Percentiles rank a stretch among this genome's conserved stretches.
These are phyloP conservation scores for Albifimbria verrucaria DNA, from an alignment of 2,329 filamentous ascomycete species.

Conservation along the genomic window DNA sequence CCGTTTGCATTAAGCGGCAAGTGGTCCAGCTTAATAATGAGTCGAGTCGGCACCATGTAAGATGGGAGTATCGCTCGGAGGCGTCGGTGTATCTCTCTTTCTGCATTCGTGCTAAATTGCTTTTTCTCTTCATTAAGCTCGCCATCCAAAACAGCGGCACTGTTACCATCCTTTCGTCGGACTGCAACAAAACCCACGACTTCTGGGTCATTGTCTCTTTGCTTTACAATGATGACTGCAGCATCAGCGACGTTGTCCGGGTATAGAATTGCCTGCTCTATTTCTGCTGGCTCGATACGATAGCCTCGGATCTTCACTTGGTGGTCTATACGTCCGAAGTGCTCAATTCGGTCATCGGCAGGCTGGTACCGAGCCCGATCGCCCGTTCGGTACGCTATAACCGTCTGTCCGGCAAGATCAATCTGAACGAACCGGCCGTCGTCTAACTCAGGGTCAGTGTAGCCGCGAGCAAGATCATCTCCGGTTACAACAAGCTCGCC, in stretches of 20 bases:
- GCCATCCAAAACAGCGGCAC: neutral
- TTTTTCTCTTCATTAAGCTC: neutral
- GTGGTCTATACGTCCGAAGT: constrained; percentile 22
- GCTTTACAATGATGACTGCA: constrained; percentile 9
- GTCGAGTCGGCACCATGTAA: neutral
- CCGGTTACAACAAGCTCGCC: constrained; percentile 25
- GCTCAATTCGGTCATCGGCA: constrained; percentile 18
- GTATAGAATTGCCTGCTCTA: constrained; percentile 18
- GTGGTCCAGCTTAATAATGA: neutral
- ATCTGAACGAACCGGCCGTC: constrained; percentile 13
- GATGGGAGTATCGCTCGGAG: neutral
- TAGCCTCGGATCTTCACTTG: constrained; percentile 28
- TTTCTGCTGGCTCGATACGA: constrained; percentile 24
- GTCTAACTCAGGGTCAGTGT: constrained; percentile 5
- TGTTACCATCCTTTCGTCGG: neutral
- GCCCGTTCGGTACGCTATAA: too few species aligned
- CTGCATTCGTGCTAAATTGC: neutral
- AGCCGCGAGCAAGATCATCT: constrained; percentile 19
- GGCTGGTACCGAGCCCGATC: too few species aligned
- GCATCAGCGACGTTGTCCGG: constrained; percentile 13
- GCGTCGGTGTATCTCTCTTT: neutral
- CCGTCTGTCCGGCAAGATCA: constrained; percentile 9
- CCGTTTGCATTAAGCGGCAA: neutral
- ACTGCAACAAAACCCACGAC: constrained; percentile 11
- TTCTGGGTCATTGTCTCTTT: constrained; percentile 4